Evolutionary conservation across 2,329 filamentous ascomycete genomes (phyloP).

Genomic region (Geoglossum cookeanum): DNA sequence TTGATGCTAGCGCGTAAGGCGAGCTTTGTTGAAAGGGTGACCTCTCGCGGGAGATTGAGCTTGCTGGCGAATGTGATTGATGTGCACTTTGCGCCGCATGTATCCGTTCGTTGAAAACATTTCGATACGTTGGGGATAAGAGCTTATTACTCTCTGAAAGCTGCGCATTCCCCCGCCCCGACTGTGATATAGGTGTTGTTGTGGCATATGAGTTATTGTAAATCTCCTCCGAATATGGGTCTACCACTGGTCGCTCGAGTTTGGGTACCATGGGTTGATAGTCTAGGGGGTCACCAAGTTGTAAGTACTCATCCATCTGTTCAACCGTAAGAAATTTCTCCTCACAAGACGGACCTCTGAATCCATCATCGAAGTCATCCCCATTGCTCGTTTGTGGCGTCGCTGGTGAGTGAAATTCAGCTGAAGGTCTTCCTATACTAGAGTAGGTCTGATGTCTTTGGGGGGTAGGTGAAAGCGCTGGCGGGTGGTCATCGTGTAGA

Average conservation of each 20-base stretch:
- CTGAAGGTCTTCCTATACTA: constrained; percentile 35
- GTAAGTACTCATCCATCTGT: constrained; percentile 50
- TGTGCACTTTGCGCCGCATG: constrained; percentile 63
- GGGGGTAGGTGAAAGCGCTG: constrained; percentile 24
- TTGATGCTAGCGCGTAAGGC: constrained; percentile 32
- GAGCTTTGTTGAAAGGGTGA: constrained; percentile 69
- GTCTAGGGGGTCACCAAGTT: constrained; percentile 35
- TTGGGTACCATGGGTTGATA: constrained; percentile 42
- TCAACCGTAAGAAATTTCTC: constrained; percentile 15
- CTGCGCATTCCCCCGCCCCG: constrained; percentile 21
- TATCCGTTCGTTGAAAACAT: constrained; percentile 54
- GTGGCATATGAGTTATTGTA: constrained; percentile 37
- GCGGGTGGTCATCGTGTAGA: constrained; percentile 27
- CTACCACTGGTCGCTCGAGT: constrained; percentile 69
- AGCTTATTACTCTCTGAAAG: constrained; percentile 13
- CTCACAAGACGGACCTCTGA: constrained; percentile 10
- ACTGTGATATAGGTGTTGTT: constrained; percentile 29
- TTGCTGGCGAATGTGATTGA: constrained; percentile 33
- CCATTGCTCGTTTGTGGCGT: constrained; percentile 29
- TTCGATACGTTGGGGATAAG: constrained; percentile 31
- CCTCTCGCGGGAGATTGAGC: constrained; percentile 38
- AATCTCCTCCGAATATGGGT: constrained; percentile 67
- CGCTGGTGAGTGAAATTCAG: constrained; percentile 40
- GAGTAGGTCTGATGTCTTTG: not conserved
- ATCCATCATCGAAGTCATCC: constrained; percentile 1